phyloP scores from a whole-genome alignment of 768 basidiomycete species.

The Tremella mesenterica region DNA sequence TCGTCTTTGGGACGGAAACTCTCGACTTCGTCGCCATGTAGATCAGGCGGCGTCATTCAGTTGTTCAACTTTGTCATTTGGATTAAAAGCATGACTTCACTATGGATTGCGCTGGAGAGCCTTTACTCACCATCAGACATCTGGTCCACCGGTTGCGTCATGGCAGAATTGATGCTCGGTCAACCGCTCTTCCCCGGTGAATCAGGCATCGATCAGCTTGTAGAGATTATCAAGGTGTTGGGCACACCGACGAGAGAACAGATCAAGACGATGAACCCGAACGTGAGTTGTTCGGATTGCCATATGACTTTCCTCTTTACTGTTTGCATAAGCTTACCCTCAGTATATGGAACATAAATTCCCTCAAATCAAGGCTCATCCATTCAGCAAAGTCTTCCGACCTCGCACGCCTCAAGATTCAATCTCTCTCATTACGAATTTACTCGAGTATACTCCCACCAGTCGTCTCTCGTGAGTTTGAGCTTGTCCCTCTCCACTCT shows the following conservation, averaged over 20 bases:
- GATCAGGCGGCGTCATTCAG: too few species aligned
- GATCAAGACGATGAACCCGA: slow-evolving; percentile 99
- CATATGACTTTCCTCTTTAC: too few species aligned
- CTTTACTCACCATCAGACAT: too few species aligned
- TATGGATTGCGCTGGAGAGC: too few species aligned
- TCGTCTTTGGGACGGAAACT: too few species aligned
- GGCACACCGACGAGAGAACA: slow-evolving; percentile 97
- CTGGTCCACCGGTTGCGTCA: slow-evolving; percentile 99
- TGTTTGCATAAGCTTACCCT: too few species aligned
- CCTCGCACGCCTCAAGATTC: slow-evolving; percentile 93
- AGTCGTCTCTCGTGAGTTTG: slow-evolving; percentile 60
- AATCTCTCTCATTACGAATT: slow-evolving; percentile 86
- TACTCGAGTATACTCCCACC: slow-evolving; percentile 96
- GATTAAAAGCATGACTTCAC: too few species aligned
- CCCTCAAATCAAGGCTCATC: slow-evolving; percentile 99
- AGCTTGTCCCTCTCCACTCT: slow-evolving; percentile 55
- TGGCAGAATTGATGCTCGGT: slow-evolving; percentile 99
- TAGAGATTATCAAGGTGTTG: slow-evolving; percentile 99
- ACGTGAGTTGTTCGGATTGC: slow-evolving; percentile 46
- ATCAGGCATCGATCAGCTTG: slow-evolving; percentile 89
- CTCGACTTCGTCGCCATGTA: too few species aligned
- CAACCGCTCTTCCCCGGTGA: slow-evolving; percentile 99
- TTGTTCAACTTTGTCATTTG: too few species aligned
- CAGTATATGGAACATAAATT: slow-evolving; percentile 99
- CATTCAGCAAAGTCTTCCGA: slow-evolving; percentile 98